Base-by-base conservation (phyloP, 345 rosid genomes). In the Lumnitzera racemosa region DNA sequence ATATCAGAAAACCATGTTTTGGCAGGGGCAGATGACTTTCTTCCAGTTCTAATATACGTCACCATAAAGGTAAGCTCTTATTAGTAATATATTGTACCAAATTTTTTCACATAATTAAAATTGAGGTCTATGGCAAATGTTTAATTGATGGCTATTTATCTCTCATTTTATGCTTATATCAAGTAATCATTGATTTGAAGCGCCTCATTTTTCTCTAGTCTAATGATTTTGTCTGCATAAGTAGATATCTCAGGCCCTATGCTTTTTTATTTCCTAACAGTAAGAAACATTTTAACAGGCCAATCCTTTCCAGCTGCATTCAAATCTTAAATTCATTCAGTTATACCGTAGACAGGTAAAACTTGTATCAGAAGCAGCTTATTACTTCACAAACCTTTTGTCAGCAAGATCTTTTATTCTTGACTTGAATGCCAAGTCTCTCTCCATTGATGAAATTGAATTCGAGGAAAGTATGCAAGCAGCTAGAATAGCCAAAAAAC, bases 1-100 rank as follows among this genome's bases (percentile, higher is more conserved):
- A 67, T 77, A 56, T 79, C 78, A 13, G 83, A 74, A 62, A 68
- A 81, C 60, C 71, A 56, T 61, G 75, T 66, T 15, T 63, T 66
- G 13, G 85, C 73, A 56, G 85, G 89, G 57, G 81, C 86, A n/a
- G 82, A 80, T 74, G 83, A 76, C 72, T 76, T 81, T 36, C 88
- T 82, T 66, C 87, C 84, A 1, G 82, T 81, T 70, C 82, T 86
- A 59, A 73, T 73, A 63, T 74, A 77, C 71, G 74, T 79, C 66
- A 73, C 74, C 51, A 73, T 83, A 78, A 82, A 79, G 92, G 96
- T 83, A 83, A 77, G 79, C 70, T 71, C 77, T 80, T 70, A 72
- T 85, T 74, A 86, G 84, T 82, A 80, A 80, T 75, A 74, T 64
- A 59, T 69, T 70, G 15, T 67, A 64, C 76, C 53, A 55, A 55